Evolutionary conservation across 306 rosid species (phyloP), one percentile per base, ranked within the genome.

Genomic region (Cicer judaicum): DNA sequence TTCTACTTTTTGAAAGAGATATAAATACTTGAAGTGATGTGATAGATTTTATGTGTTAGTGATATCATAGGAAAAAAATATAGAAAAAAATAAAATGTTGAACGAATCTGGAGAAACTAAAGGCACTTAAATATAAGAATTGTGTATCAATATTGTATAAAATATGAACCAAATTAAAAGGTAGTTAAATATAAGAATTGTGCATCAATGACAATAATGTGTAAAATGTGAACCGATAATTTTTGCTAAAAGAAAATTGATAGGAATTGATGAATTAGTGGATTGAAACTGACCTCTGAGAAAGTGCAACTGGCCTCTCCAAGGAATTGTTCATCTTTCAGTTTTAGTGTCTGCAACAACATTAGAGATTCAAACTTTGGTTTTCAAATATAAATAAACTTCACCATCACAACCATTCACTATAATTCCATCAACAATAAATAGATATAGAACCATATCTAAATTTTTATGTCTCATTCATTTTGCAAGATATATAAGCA

Each of bases 261-360:
- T 16, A 10, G 21, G 15, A 63, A 10, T n/a, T 24, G 53, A 14
- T 5, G 54, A 73, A 47, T 1, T 14, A 14, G 10, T 49, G 21
- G 39, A 48, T 21, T 50, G 42, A 18, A 10, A 16, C 82, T 82
- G 59, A 91, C 97, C 96, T 91, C 96, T 49, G 98, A 89, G 64
- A 93, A 85, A 49, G 48, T 79, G 79, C 98, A 91, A 70, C 54
- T 82, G 18, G 92, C 87, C 81, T 85, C 85, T 44, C 98, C 98
- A 47, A 93, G 88, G 81, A 93, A 93, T 0, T 93, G 96, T 74
- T 93, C 97, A 82, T 91, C 94, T 52, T 76, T 68, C 86, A 88
- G 73, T 48, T 82, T 86, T 81, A 93, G 77, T 34, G 79, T 60
- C 98, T 93, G 84, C 83, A 81, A 54, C 18, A 81, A 62, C 9